Evolutionary conservation across 768 basidiomycete species (phyloP).

Genomic region (Mycena rebaudengoi): DNA sequence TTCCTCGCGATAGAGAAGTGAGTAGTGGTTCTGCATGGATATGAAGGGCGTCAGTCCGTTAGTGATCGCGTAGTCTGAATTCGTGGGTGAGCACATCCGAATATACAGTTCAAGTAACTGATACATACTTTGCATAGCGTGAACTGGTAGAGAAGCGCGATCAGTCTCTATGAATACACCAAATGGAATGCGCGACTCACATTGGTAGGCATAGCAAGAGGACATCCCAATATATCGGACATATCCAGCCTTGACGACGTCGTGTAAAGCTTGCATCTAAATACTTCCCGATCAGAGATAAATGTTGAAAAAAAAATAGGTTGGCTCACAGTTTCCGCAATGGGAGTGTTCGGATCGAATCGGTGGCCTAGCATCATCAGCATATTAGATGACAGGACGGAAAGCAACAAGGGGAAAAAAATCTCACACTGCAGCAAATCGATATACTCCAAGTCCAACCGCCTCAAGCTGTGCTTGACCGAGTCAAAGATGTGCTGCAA

Average conservation of each 20-base stretch:
- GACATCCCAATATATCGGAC: conserved; percentile 69
- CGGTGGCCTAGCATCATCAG: conserved; percentile 49
- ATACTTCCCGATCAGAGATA: no score
- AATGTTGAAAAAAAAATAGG: neutral
- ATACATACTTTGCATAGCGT: conserved; percentile 62
- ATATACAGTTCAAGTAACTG: neutral
- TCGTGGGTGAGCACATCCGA: neutral
- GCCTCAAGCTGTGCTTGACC: conserved; percentile 65
- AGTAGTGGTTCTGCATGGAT: conserved; percentile 76
- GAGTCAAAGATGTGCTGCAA: conserved; percentile 75
- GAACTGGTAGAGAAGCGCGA: conserved; percentile 50
- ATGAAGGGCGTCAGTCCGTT: conserved; percentile 70
- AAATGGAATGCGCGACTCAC: conserved; percentile 37
- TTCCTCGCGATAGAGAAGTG: conserved; percentile 69
- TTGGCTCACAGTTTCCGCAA: conserved; percentile 55
- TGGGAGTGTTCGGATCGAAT: conserved; percentile 67
- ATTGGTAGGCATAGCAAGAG: conserved; percentile 63
- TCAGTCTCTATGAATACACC: no score
- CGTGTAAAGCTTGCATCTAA: conserved; percentile 75
- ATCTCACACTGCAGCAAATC: conserved; percentile 73
- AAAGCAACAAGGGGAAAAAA: conserved; percentile 35
- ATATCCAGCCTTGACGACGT: conserved; percentile 69
- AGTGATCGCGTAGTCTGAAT: conserved; percentile 63
- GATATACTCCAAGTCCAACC: conserved; percentile 78
- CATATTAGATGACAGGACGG: conserved; percentile 28